Conservation (phyloP, 257 asterid species). For the Penstemon newberryi region DNA sequence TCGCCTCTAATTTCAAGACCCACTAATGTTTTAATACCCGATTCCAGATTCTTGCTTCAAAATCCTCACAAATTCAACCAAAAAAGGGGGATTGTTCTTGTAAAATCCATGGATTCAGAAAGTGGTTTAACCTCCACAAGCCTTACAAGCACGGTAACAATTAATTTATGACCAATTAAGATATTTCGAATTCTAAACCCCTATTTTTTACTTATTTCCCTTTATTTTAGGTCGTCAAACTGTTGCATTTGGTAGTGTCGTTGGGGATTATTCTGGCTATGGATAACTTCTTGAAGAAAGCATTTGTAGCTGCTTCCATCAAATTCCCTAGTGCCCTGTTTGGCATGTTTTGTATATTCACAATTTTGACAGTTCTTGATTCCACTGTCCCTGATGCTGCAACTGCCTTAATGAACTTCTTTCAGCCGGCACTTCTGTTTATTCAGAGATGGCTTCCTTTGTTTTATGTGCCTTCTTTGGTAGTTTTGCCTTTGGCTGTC, state of each 20-base stretch:
- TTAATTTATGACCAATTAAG: background rate
- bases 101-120: conserved; percentile 49
- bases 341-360: conserved; percentile 94
- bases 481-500: conserved; percentile 86
- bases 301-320: conserved; percentile 81
- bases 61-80: conserved; percentile 30
- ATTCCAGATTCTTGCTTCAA: conserved; percentile 21
- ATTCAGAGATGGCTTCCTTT: conserved; percentile 98
- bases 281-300: conserved; percentile 75
- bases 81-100: conserved; percentile 32
- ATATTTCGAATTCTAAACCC: background rate
- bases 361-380: conserved; percentile 72
- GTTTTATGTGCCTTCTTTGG: conserved; percentile 94
- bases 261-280: conserved; percentile 79
- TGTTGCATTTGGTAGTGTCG: conserved; percentile 75
- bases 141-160: conserved; percentile 51
- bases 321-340: conserved; percentile 93
- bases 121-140: conserved; percentile 40
- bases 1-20: conserved; percentile 20
- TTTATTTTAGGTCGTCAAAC: conserved; percentile 54
- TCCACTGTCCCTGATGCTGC: conserved; percentile 74
- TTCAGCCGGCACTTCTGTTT: conserved; percentile 92
- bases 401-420: conserved; percentile 71
- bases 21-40: conserved; percentile 24
- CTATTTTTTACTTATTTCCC: background rate